phyloP scores from a whole-genome alignment of 306 rosid species.

The Rosa rugosa region DNA sequence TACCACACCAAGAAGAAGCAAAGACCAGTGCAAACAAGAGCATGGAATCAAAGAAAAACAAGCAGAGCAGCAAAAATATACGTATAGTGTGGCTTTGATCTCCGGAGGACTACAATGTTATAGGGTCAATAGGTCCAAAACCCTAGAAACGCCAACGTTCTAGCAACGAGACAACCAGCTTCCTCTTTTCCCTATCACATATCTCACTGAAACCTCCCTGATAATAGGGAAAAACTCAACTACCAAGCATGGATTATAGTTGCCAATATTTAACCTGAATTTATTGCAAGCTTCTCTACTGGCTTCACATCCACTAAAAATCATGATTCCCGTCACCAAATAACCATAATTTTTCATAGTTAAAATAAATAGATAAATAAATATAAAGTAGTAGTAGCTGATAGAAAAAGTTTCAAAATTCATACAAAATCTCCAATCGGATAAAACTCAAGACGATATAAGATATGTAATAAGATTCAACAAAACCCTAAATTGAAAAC shows the following conservation, averaged over 20 bases:
- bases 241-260: background rate
- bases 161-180: background rate
- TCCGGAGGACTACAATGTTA: background rate
- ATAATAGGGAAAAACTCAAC: background rate
- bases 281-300: background rate
- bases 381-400: background rate
- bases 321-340: background rate
- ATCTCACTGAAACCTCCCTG: too few species aligned
- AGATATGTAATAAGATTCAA: too few species aligned
- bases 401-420: too few species aligned
- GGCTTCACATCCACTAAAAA: constrained; percentile 3
- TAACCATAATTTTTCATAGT: background rate
- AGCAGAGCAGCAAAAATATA: too few species aligned
- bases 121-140: too few species aligned
- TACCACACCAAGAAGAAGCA: too few species aligned
- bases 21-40: too few species aligned
- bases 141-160: too few species aligned
- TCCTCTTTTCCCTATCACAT: background rate
- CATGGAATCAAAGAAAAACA: too few species aligned
- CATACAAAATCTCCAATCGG: background rate
- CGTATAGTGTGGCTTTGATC: background rate
- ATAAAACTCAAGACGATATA: too few species aligned
- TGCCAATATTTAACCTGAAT: background rate
- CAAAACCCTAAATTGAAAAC: constrained; percentile 23
- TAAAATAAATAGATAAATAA: background rate